These are phyloP conservation scores for Metarhizium anisopliae DNA, from an alignment of 2,329 filamentous ascomycete genomes.

Conservation along the genomic window DNA sequence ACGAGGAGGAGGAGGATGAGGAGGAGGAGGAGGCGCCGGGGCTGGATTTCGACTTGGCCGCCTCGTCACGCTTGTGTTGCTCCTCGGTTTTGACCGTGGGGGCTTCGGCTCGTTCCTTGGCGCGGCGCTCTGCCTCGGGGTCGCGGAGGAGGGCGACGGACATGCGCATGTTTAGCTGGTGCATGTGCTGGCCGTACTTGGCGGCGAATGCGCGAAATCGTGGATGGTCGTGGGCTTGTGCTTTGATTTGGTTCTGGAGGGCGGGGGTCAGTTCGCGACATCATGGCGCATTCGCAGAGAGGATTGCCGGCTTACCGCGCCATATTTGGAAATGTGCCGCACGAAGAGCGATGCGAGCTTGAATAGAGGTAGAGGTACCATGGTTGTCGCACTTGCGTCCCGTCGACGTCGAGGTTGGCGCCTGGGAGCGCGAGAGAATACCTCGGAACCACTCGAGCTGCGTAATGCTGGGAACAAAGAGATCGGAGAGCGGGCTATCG, in stretches of 20 bases:
- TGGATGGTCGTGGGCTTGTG: conserved; percentile 55
- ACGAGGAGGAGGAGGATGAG: neutral
- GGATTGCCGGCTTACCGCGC: conserved; percentile 43
- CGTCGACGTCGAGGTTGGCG: neutral
- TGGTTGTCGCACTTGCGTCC: conserved; percentile 17
- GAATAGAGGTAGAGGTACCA: conserved; percentile 59
- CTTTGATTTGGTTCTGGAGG: conserved; percentile 55
- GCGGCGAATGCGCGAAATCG: conserved; percentile 52
- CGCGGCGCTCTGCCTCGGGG: conserved; percentile 44
- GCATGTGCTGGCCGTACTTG: conserved; percentile 52
- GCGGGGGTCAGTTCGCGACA: conserved; percentile 9
- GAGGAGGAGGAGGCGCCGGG: neutral
- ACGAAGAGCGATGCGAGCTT: conserved; percentile 58
- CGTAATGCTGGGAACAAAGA: no score
- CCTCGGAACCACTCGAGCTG: neutral
- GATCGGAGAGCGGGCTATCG: no score
- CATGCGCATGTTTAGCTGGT: conserved; percentile 59
- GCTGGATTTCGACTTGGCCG: conserved; percentile 29
- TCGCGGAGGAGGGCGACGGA: conserved; percentile 52
- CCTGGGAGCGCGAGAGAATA: neutral
- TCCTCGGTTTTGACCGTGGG: conserved; percentile 59
- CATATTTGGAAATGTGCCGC: conserved; percentile 60
- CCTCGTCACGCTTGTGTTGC: conserved; percentile 46
- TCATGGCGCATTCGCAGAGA: neutral
- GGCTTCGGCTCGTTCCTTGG: conserved; percentile 53